A percentile compares a stretch with the other conserved stretches of the same genome.
Conservation (phyloP, 352 stramenopile genomes). For the Pilasporangium apinafurcum region DNA sequence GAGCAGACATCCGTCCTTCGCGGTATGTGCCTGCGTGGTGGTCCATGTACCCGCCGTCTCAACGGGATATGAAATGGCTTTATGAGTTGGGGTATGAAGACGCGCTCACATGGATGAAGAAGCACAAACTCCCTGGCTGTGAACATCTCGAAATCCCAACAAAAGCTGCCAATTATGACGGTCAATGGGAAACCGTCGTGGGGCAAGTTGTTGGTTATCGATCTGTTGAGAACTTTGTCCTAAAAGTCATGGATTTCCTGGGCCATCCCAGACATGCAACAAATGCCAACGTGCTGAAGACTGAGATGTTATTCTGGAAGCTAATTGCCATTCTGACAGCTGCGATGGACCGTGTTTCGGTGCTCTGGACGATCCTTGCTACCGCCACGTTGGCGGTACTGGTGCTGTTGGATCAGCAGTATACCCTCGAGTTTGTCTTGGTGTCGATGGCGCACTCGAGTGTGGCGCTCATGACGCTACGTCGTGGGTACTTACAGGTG, state of each 20-base stretch:
- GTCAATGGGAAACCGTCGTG: conserved; percentile 17
- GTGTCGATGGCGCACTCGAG: conserved; percentile 8
- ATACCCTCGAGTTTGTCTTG: conserved; percentile 15
- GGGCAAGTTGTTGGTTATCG: conserved; percentile 19
- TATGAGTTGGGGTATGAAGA: conserved; percentile 46
- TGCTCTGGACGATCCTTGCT: conserved; percentile 11
- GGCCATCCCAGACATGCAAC: no score
- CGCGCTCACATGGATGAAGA: conserved; percentile 22
- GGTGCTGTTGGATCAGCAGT: conserved; percentile 8
- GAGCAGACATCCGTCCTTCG: conserved; percentile 53
- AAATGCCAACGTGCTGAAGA: conserved; percentile 8
- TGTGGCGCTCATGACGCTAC: conserved; percentile 10
- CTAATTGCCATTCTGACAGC: conserved; percentile 5
- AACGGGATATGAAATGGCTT: conserved; percentile 47
- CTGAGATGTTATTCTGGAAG: conserved; percentile 17
- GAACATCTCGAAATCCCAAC: conserved; percentile 20
- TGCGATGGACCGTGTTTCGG: conserved; percentile 8
- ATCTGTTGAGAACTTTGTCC: conserved; percentile 12
- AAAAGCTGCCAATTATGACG: conserved; percentile 12
- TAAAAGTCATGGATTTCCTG: conserved; percentile 8
- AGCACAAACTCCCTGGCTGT: conserved; percentile 5
- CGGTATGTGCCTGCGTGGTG: conserved; percentile 58
- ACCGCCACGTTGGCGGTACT: conserved; percentile 3
- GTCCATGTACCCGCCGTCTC: conserved; percentile 45
- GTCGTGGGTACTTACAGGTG: conserved; percentile 8